Percentiles rank a stretch among this genome's conserved stretches.
Conservation (phyloP, 2,329 filamentous ascomycete genomes). For the Trichophyton equinum region DNA sequence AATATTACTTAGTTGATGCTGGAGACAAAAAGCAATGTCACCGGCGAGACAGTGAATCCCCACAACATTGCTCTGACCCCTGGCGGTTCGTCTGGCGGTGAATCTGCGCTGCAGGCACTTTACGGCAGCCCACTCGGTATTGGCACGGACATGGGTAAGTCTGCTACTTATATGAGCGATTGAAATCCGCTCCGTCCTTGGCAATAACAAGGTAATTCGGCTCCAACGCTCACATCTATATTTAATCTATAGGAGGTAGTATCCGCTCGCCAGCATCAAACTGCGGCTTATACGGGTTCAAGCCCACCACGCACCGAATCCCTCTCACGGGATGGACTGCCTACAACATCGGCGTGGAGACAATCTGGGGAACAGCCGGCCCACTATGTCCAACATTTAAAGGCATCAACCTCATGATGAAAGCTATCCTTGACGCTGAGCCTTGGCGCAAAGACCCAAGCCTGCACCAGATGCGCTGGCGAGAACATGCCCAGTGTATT, state of each 20-base stretch:
- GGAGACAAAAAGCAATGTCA: constrained; percentile 49
- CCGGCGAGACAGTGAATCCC: constrained; percentile 52
- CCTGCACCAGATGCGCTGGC: constrained; percentile 28
- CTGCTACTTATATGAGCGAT: neutral
- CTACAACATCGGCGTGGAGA: constrained; percentile 27
- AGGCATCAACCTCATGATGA: constrained; percentile 20
- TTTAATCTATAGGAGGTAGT: constrained; percentile 38
- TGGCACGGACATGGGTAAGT: constrained; percentile 49
- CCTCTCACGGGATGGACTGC: constrained; percentile 36
- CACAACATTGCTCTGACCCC: constrained; percentile 50
- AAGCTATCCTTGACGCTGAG: constrained; percentile 21
- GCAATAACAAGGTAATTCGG: neutral
- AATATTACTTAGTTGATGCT: constrained; percentile 32
- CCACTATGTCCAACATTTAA: constrained; percentile 20
- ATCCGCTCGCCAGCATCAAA: constrained; percentile 41
- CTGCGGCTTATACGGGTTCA: constrained; percentile 36
- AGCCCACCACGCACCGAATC: constrained; percentile 33
- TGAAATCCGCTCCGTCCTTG: constrained; percentile 14
- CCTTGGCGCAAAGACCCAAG: constrained; percentile 30
- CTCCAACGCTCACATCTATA: neutral
- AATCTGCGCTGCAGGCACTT: constrained; percentile 50
- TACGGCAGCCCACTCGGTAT: constrained; percentile 48
- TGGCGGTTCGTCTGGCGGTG: constrained; percentile 56
- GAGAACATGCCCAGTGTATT: constrained; percentile 16
- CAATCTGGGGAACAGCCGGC: constrained; percentile 34